Evolutionary conservation across 1,284 basidiomycete species (phyloP).

Genomic region (Xerocomus cyaneibrunnescens): DNA sequence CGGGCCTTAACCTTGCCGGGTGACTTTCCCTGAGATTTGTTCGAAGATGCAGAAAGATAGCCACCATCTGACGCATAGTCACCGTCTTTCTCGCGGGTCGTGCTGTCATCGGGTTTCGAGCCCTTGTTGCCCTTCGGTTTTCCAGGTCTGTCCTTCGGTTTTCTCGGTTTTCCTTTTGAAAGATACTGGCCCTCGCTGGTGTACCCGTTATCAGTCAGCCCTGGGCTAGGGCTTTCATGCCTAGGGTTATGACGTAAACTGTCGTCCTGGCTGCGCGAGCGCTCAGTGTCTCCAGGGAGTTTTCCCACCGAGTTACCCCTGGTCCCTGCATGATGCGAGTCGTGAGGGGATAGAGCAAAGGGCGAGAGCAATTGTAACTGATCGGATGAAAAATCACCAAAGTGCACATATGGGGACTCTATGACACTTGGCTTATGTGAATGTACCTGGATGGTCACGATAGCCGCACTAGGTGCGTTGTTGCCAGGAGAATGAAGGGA

Average conservation of each 20-base stretch:
- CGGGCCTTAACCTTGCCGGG: constrained; percentile 31
- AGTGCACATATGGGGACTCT: constrained; percentile 34
- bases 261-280: constrained; percentile 25
- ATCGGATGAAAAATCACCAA: constrained; percentile 31
- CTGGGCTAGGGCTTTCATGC: constrained; percentile 17
- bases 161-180: constrained; percentile 24
- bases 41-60: constrained; percentile 35
- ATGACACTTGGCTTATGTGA: constrained; percentile 29
- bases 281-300: constrained; percentile 13
- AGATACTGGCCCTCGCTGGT: constrained; percentile 35
- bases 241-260: constrained; percentile 7
- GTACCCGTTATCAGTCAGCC: constrained; percentile 25
- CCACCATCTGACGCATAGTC: constrained; percentile 31
- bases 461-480: constrained; percentile 15
- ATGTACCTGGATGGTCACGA: constrained; percentile 22
- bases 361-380: constrained; percentile 31
- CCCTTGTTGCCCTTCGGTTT: constrained; percentile 23
- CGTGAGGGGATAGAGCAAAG: constrained; percentile 13
- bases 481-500: constrained; percentile 29
- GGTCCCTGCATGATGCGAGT: constrained; percentile 1
- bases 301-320: constrained; percentile 2
- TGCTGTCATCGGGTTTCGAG: constrained; percentile 20
- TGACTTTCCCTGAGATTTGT: constrained; percentile 32
- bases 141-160: constrained; percentile 20
- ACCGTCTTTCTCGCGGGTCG: constrained; percentile 20